Percentiles rank a stretch among this genome's conserved stretches.
phyloP scores from a whole-genome alignment of 352 stramenopile species.

The Phytophthora podocarpi region DNA sequence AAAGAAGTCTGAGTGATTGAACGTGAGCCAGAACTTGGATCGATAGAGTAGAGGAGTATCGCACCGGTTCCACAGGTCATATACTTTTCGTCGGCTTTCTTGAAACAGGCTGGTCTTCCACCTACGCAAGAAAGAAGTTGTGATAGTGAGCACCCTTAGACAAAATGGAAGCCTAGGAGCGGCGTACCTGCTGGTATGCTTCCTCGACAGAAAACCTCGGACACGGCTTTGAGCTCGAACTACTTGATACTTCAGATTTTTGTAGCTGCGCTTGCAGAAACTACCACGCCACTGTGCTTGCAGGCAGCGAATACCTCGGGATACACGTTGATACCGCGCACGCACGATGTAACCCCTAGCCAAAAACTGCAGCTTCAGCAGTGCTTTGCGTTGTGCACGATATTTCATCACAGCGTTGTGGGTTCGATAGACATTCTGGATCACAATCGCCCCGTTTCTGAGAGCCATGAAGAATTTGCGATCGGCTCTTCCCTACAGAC shows the following conservation, averaged over 20 bases:
- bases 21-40: constrained; percentile 86
- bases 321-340: constrained; percentile 49
- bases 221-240: constrained; percentile 69
- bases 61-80: constrained; percentile 69
- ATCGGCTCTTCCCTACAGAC: constrained; percentile 36
- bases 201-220: constrained; percentile 65
- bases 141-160: neutral
- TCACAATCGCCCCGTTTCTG: constrained; percentile 41
- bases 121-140: too few relatives aligned
- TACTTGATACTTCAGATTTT: constrained; percentile 62
- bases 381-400: constrained; percentile 26
- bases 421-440: constrained; percentile 54
- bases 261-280: constrained; percentile 67
- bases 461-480: constrained; percentile 35
- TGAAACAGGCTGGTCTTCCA: constrained; percentile 72
- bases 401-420: constrained; percentile 33
- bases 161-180: neutral
- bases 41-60: constrained; percentile 72
- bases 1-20: constrained; percentile 76
- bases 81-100: constrained; percentile 59
- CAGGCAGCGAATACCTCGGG: constrained; percentile 55
- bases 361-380: constrained; percentile 53
- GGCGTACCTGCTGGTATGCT: constrained; percentile 55
- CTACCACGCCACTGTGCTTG: constrained; percentile 73
- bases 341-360: constrained; percentile 52